Evolutionary conservation across 331 rosid genomes (phyloP).

Genomic region (Acacia concinna): DNA sequence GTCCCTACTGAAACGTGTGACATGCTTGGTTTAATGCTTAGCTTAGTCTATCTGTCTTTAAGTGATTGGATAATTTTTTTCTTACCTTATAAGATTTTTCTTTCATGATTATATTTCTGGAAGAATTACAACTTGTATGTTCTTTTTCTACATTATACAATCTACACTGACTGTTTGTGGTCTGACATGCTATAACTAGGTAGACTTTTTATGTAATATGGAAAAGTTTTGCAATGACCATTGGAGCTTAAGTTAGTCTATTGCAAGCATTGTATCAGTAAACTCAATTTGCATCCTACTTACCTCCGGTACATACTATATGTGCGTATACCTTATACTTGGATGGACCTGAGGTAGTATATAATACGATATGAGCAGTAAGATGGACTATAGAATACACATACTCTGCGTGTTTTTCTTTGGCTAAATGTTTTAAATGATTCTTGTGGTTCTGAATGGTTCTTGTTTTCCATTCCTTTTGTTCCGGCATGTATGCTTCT

Average conservation of each 20-base stretch:
- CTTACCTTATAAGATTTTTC: not conserved
- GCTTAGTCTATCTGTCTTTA: not conserved
- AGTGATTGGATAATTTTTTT: not conserved
- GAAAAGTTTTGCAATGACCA: not conserved
- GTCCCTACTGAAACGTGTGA: not conserved
- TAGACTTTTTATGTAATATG: not conserved
- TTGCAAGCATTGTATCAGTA: conserved; percentile 7
- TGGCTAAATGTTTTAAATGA: not conserved
- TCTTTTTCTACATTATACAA: conserved; percentile 10
- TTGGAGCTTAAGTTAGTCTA: conserved; percentile 3
- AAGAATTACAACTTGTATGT: not conserved
- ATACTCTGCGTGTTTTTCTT: conserved; percentile 6
- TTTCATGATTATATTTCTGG: not conserved
- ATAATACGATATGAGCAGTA: not conserved
- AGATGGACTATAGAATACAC: conserved; percentile 8
- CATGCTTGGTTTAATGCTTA: not conserved
- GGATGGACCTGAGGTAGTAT: not conserved
- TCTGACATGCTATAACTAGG: conserved; percentile 17
- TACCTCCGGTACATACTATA: too few species aligned
- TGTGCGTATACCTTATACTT: too few species aligned
- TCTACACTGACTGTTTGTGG: conserved; percentile 1
- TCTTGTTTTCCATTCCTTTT: not conserved
- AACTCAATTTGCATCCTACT: not conserved
- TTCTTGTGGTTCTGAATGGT: not conserved
- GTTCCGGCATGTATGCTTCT: not conserved